These are phyloP conservation scores for Penicillium sp. DNA, from an alignment of 2,329 filamentous ascomycete species.

Conservation along the genomic window DNA sequence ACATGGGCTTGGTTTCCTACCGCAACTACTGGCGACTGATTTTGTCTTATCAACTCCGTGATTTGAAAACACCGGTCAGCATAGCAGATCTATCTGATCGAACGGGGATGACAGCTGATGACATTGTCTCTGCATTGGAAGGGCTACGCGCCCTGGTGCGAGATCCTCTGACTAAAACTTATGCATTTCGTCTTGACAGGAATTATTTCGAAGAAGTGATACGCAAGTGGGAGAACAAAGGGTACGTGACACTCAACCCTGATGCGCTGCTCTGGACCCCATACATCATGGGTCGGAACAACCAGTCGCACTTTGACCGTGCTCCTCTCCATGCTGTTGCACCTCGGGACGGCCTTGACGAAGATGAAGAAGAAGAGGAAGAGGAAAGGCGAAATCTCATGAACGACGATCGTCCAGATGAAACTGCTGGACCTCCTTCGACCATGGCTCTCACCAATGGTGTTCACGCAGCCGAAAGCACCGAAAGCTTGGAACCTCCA, in stretches of 20 bases:
- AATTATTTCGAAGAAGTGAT: slow-evolving; percentile 85
- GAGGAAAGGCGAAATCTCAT: slow-evolving; percentile 6
- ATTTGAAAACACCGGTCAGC: slow-evolving; percentile 56
- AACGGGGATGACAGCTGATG: slow-evolving; percentile 93
- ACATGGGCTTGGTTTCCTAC: slow-evolving; percentile 97
- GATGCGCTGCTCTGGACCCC: slow-evolving; percentile 88
- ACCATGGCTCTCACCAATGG: slow-evolving; percentile 31
- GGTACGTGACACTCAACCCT: slow-evolving; percentile 79
- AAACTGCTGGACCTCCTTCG: slow-evolving; percentile 37
- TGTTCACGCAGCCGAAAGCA: slow-evolving; percentile 17
- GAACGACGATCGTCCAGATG: slow-evolving; percentile 19
- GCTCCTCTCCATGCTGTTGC: slow-evolving; percentile 84
- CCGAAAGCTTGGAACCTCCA: slow-evolving; percentile 14
- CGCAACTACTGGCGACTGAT: slow-evolving; percentile 94
- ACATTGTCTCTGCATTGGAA: slow-evolving; percentile 91
- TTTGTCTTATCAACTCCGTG: slow-evolving; percentile 77
- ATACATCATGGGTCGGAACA: slow-evolving; percentile 90
- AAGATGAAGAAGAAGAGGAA: slow-evolving; percentile 31
- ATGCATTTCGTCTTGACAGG: slow-evolving; percentile 84
- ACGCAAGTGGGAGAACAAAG: slow-evolving; percentile 82
- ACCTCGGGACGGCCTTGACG: slow-evolving; percentile 65
- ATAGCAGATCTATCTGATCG: slow-evolving; percentile 66
- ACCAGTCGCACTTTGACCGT: slow-evolving; percentile 77
- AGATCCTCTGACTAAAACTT: slow-evolving; percentile 82
- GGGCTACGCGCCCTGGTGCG: slow-evolving; percentile 83